Evolutionary conservation across 2,329 filamentous ascomycete species (phyloP).

Genomic region (Penicillium sp.): DNA sequence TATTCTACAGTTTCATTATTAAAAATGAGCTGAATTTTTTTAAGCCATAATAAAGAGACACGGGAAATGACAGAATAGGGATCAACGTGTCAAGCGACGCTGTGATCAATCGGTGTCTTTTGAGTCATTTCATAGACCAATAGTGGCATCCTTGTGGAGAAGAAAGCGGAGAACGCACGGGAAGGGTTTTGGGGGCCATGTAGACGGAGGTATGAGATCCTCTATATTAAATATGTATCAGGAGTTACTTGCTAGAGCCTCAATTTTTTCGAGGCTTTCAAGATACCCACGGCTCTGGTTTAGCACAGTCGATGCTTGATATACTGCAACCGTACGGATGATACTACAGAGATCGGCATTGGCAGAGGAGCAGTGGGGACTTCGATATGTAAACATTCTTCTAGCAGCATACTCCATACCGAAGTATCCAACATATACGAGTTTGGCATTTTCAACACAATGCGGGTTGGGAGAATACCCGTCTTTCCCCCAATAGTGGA

Average conservation of each 20-base stretch:
- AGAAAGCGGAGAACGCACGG: too few species aligned
- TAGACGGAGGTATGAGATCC: slow-evolving; percentile 1
- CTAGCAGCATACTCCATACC: too few species aligned
- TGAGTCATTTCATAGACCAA: too few species aligned
- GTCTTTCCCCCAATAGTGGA: slow-evolving; percentile 46
- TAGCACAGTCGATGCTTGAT: not conserved
- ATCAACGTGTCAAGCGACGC: too few species aligned
- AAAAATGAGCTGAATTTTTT: too few species aligned
- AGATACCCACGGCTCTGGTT: slow-evolving; percentile 2
- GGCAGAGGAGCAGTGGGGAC: slow-evolving; percentile 38
- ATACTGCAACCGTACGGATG: not conserved
- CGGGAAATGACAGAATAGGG: too few species aligned
- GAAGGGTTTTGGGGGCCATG: too few species aligned
- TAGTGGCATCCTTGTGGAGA: too few species aligned
- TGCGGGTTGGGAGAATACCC: slow-evolving; percentile 51
- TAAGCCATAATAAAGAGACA: too few species aligned
- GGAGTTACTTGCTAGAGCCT: not conserved
- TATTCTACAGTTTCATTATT: too few species aligned
- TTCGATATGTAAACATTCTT: slow-evolving; percentile 49
- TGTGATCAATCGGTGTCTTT: too few species aligned
- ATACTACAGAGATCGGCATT: slow-evolving; percentile 35
- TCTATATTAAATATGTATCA: not conserved
- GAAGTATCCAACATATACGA: slow-evolving; percentile 33
- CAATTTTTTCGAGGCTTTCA: too few species aligned
- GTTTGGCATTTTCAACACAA: slow-evolving; percentile 50